Conservation (phyloP, 129 eudicot species). For the Pittosporum tobira region DNA sequence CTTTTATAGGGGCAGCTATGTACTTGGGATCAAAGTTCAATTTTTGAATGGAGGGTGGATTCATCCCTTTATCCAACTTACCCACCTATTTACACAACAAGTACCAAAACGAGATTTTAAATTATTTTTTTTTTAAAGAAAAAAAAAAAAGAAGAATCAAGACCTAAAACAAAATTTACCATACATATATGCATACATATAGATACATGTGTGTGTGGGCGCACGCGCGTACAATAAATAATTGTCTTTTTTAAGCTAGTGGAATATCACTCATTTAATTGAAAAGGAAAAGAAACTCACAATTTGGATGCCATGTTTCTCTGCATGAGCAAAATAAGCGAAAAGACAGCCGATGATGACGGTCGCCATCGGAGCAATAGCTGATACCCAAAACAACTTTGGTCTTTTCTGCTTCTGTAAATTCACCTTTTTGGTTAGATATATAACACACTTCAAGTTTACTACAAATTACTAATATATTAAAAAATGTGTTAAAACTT, state of each 20-base stretch:
- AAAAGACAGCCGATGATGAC: conserved; percentile 58
- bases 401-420: conserved; percentile 75
- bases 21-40: conserved; percentile 53
- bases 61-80: conserved; percentile 56
- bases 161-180: background rate
- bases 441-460: background rate
- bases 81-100: conserved; percentile 43
- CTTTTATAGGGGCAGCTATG: conserved; percentile 58
- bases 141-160: background rate
- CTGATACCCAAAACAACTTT: conserved; percentile 75
- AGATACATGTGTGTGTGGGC: too few species aligned
- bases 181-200: too few species aligned
- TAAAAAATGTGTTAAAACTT: too few species aligned
- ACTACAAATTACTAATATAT: too few species aligned
- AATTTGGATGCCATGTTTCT: conserved; percentile 66
- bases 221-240: too few species aligned
- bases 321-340: conserved; percentile 60
- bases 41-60: conserved; percentile 41
- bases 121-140: background rate
- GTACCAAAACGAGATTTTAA: background rate
- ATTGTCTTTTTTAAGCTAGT: too few species aligned
- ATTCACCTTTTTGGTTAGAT: background rate
- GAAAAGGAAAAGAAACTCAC: conserved; percentile 33
- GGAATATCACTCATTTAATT: too few species aligned
- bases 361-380: conserved; percentile 63